phyloP scores from a whole-genome alignment of 495 filamentous ascomycete genomes.

The Trichoderma virens region DNA sequence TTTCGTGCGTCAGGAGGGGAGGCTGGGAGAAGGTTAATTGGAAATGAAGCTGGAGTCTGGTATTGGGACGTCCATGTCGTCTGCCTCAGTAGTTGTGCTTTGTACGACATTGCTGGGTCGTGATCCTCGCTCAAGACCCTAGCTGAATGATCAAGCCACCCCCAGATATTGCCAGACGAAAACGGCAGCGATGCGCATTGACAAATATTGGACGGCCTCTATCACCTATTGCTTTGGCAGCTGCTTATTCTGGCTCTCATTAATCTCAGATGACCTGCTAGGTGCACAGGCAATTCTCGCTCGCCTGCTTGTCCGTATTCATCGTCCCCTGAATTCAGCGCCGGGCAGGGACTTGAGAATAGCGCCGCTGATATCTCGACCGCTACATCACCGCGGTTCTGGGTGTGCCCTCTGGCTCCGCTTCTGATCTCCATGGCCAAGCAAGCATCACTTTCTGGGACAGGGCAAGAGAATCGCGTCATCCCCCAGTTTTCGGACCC shows the following conservation, averaged over 20 bases:
- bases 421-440: background rate
- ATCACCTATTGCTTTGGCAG: background rate
- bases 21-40: conserved; percentile 1
- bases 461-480: background rate
- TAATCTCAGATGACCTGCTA: background rate
- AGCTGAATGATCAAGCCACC: background rate
- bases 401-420: background rate
- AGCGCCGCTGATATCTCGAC: background rate
- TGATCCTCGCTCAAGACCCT: background rate
- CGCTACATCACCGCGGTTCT: background rate
- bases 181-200: background rate
- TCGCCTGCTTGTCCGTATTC: background rate
- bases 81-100: background rate
- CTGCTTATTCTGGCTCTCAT: background rate
- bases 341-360: background rate
- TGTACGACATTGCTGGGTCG: background rate
- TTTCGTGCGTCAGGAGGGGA: background rate
- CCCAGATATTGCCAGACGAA: background rate
- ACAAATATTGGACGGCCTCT: background rate
- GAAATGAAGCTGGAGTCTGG: background rate
- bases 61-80: background rate
- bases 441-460: background rate
- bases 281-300: background rate
- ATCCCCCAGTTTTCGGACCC: background rate
- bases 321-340: background rate